Evolutionary conservation across 768 basidiomycete genomes (phyloP).

Genomic region (Mycena kentingensis): DNA sequence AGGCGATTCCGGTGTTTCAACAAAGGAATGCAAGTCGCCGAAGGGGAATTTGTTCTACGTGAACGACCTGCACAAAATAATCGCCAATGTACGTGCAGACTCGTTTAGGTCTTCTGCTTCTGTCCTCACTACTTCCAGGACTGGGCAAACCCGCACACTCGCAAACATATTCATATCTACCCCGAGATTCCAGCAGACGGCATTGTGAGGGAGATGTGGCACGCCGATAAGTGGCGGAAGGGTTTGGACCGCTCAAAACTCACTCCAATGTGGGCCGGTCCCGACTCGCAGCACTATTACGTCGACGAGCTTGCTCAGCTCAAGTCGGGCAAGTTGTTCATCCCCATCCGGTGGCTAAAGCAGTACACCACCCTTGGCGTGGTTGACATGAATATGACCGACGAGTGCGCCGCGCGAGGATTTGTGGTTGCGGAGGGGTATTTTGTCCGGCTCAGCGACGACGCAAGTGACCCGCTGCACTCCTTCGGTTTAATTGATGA

Average conservation of each 20-base stretch:
- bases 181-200: slow-evolving; percentile 20
- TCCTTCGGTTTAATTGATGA: no score
- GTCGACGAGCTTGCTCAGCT: slow-evolving; percentile 9
- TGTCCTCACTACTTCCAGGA: slow-evolving; percentile 12
- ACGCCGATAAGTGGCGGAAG: slow-evolving; percentile 29
- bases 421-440: no score
- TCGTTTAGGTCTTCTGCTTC: background rate
- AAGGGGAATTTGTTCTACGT: slow-evolving; percentile 24
- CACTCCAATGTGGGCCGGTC: slow-evolving; percentile 14
- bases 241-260: slow-evolving; percentile 22
- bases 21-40: slow-evolving; percentile 7
- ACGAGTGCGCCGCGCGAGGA: no score
- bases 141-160: slow-evolving; percentile 18
- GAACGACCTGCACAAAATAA: slow-evolving; percentile 20
- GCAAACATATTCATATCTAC: slow-evolving; percentile 17
- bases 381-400: no score
- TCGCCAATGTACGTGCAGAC: slow-evolving; percentile 9
- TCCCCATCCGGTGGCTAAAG: slow-evolving; percentile 13
- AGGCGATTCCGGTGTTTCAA: slow-evolving; percentile 2
- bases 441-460: no score
- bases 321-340: background rate
- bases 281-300: slow-evolving; percentile 2
- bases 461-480: no score
- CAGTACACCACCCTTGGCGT: no score
- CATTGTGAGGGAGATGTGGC: slow-evolving; percentile 18